Conservation (phyloP, 1,284 basidiomycete genomes). For the Cutaneotrichosporon sp. region DNA sequence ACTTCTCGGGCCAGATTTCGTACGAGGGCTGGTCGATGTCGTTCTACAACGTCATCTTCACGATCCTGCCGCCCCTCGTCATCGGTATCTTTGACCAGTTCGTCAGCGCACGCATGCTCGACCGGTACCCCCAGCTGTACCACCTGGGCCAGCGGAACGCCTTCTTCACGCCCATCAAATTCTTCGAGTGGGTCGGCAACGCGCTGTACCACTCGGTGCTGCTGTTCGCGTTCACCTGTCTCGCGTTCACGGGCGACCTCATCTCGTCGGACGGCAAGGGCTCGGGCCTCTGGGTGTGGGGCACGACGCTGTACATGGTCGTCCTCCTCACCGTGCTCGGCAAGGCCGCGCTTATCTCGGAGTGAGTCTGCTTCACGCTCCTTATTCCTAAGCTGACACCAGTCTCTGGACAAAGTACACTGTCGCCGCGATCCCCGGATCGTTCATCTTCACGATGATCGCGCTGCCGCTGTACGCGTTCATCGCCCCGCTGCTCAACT, state of each 20-base stretch:
- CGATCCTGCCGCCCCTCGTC: conserved; percentile 91
- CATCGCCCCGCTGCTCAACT: conserved; percentile 77
- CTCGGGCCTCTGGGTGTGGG: conserved; percentile 97
- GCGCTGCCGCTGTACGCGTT: conserved; percentile 89
- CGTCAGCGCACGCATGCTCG: conserved; percentile 92
- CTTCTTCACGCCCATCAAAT: conserved; percentile 87
- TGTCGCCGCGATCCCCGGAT: conserved; percentile 93
- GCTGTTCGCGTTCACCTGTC: conserved; percentile 81
- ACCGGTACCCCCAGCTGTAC: conserved; percentile 97
- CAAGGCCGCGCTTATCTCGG: conserved; percentile 95
- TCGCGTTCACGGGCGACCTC: conserved; percentile 89
- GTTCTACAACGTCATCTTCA: conserved; percentile 90
- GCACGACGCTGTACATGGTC: conserved; percentile 88
- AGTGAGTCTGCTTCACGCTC: conserved; percentile 63
- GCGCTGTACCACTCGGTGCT: conserved; percentile 90
- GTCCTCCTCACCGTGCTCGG: conserved; percentile 94
- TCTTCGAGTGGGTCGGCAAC: conserved; percentile 95
- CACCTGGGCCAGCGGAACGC: conserved; percentile 86
- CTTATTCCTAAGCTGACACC: background rate
- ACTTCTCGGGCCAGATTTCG: conserved; percentile 96
- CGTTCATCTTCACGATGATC: conserved; percentile 90
- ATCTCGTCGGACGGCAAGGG: conserved; percentile 77
- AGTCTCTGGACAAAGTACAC: conserved; percentile 99
- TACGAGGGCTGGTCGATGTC: conserved; percentile 99
- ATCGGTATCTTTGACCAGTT: conserved; percentile 99